Percentiles rank a stretch among this genome's conserved stretches.
These are phyloP conservation scores for Scutellaria baicalensis DNA, from an alignment of 257 asterid genomes.

Conservation along the genomic window DNA sequence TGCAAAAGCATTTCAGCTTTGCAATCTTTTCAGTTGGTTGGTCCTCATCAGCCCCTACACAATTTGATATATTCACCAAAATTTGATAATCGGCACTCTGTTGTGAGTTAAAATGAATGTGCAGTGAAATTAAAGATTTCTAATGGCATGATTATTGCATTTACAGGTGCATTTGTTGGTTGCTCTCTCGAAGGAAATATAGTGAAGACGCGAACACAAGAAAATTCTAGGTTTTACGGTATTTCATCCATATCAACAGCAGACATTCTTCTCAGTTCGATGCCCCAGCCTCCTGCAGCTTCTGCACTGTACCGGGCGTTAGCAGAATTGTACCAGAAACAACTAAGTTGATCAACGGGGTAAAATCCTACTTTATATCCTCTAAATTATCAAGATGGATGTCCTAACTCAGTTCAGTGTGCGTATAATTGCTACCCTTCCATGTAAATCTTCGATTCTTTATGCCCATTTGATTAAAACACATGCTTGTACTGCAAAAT, in stretches of 20 bases:
- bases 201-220: constrained; percentile 47
- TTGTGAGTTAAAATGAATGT: too few relatives aligned
- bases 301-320: constrained; percentile 50
- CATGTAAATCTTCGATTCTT: constrained; percentile 16
- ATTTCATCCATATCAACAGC: constrained; percentile 40
- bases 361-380: neutral
- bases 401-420: neutral
- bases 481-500: neutral
- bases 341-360: neutral
- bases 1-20: too few relatives aligned
- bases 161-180: constrained; percentile 74
- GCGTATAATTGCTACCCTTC: neutral
- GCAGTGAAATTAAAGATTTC: too few relatives aligned
- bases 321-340: constrained; percentile 41
- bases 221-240: constrained; percentile 57
- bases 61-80: too few relatives aligned
- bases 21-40: too few relatives aligned
- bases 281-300: constrained; percentile 73
- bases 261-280: constrained; percentile 53
- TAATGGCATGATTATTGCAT: too few relatives aligned
- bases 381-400: neutral
- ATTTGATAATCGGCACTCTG: too few relatives aligned
- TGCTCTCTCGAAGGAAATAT: constrained; percentile 65
- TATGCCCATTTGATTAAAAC: constrained; percentile 4
- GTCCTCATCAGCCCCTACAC: too few relatives aligned